Evolutionary conservation across 2,329 filamentous ascomycete species (phyloP), one percentile per base, ranked within the genome.

Genomic region (Stylonectria norvegica): DNA sequence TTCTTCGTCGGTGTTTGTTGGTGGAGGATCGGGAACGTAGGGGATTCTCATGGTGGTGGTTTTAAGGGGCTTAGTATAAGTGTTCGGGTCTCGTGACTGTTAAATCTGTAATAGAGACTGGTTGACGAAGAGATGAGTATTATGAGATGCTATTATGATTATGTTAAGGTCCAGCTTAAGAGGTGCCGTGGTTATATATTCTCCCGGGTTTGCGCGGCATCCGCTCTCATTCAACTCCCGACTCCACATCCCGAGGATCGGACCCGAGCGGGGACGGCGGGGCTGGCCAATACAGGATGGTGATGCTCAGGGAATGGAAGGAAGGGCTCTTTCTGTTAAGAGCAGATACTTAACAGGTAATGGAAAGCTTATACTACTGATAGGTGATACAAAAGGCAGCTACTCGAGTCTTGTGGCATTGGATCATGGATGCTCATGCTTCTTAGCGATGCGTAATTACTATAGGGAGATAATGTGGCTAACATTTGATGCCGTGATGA

Each of bases 11-110:
- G 63, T 61, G 12, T 66, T 52, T 8, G 71, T 64, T 10, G 67
- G 64, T 3, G 69, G 76, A 27, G 73, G 75, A 64, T 75, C 67
- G 53, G 73, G 55, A 43, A 76, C 70, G 72, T 87, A 86, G 28
- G 82, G 79, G 53, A 86, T 68, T 61, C 81, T 81, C 83, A 86
- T 87, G 36, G 47, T 55, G 45, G 47, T 18, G 22, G 34, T 20
- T 38, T 38, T 47, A 42, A 33, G 25, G 20, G 12, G 25, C 14
- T 25, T 44, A 10, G 31, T 50, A 30, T 43, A 45, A 48, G 49
- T 42, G 36, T 17, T 16, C 30, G 14, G 18, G 4, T 23, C 3
- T 16, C 8, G 33, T 30, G 20, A 29, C 22, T 20, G 23, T 17
- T 30, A n/a, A 15, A 20, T 20, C 18, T 34, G 18, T 12, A n/a